Base-by-base conservation (phyloP, 371 early-diverging fungal species). In the Actinomortierella ambigua region DNA sequence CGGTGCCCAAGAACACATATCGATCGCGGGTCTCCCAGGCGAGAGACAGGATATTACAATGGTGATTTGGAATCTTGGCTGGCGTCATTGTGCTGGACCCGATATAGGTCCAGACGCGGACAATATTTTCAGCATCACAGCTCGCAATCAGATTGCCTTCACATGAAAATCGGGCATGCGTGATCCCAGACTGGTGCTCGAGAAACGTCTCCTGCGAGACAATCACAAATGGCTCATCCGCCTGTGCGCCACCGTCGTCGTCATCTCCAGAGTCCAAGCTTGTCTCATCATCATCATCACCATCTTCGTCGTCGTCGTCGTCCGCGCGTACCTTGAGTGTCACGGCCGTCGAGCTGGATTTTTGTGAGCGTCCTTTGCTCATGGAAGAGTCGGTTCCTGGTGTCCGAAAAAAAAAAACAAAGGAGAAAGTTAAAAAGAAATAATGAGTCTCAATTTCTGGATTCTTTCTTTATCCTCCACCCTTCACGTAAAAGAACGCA, bases 41-140 rank as follows among this genome's bases (percentile, higher is more conserved):
- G 57, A 88, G 54, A 5, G 84, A 84, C 44, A 85, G 55, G 13
- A 88, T 67, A 58, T 82, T 84, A 17, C 77, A 79, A n/a, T n/a
- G n/a, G 1, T 77, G 60, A 41, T 70, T 84, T 13, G 69, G 76
- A 23, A 86, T 78, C 57, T 85, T 87, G 43, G 79, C 66, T 4
- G 85, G 84, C 17, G 79, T 73, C 49, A 79, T 76, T 2, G 83
- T 29, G 18, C 65, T 70, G 34, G 70, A 70, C 3, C 70, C 70
- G 41, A 61, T 65, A 29, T 70, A 70, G 14, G 70, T 49, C 70
- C 70, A 66, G 14, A 81, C 80, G 80, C 82, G 73, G 23, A 85
- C 82, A 68, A 85, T 83, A 57, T 84, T 85, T 60, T 88, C 88
- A 66, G 83, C 81, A 68, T 88, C 88, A 58, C 87, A 86, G 58